Evolutionary conservation across 495 filamentous ascomycete species (phyloP).

Genomic region (Lichenothelia convexa): DNA sequence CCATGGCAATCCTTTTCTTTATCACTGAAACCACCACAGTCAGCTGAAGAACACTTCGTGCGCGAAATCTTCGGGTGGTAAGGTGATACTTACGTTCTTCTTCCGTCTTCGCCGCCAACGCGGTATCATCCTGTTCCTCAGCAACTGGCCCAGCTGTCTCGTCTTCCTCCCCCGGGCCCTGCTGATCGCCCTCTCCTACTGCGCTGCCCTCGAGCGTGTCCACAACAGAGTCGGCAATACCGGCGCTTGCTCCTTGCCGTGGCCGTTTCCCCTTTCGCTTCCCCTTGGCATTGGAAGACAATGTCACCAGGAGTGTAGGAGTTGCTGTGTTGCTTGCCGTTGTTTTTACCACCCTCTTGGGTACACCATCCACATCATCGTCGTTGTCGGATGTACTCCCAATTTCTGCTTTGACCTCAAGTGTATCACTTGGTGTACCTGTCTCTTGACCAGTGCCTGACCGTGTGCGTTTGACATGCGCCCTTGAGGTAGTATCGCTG

Average conservation of each 20-base stretch:
- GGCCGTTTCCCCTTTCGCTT: conserved; percentile 17
- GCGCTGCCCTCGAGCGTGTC: conserved; percentile 2
- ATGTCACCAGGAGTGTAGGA: conserved; percentile 8
- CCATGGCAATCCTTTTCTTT: conserved; percentile 64
- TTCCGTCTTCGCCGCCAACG: conserved; percentile 33
- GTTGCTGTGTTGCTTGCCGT: neutral
- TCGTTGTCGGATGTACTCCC: too few species aligned
- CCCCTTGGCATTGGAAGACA: conserved; percentile 13
- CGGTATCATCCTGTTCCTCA: conserved; percentile 19
- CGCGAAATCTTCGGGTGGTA: neutral
- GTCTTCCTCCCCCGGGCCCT: too few species aligned
- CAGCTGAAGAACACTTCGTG: neutral
- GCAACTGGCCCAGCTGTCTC: conserved; percentile 16
- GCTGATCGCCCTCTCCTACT: conserved; percentile 11
- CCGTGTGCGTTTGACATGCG: neutral
- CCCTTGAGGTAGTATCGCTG: conserved; percentile 15
- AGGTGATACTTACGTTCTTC: conserved; percentile 34
- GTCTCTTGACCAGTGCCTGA: neutral
- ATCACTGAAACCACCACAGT: conserved; percentile 34
- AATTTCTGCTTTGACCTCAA: too few species aligned
- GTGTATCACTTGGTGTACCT: neutral
- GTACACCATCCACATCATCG: neutral
- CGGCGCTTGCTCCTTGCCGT: conserved; percentile 1
- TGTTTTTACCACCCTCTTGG: neutral
- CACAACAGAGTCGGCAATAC: neutral